Conservation (phyloP, 2,329 filamentous ascomycete species). For the Verticillium isaacii region DNA sequence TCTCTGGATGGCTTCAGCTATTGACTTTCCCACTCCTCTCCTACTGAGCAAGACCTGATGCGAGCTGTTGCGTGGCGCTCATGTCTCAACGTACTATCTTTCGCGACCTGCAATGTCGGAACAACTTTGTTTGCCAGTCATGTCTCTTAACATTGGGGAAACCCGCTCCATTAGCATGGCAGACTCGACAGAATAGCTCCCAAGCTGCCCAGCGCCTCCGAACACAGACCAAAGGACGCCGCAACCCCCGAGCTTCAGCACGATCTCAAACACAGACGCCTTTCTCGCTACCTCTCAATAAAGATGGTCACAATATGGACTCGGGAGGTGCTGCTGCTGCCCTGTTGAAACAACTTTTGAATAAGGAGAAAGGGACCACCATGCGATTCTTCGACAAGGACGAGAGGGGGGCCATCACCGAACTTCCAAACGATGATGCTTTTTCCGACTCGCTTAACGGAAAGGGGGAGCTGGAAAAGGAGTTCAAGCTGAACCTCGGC, state of each 20-base stretch:
- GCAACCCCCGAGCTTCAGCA: conserved; percentile 11
- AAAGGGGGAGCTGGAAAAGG: conserved; percentile 20
- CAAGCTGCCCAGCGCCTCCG: conserved; percentile 11
- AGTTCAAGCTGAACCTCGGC: conserved; percentile 17
- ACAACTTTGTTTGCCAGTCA: conserved; percentile 30
- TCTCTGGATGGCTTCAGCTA: conserved; percentile 3
- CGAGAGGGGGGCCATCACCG: conserved; percentile 28
- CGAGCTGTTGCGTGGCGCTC: conserved; percentile 1
- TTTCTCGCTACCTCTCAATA: background rate
- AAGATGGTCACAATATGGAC: background rate
- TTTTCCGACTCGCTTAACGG: conserved; percentile 33
- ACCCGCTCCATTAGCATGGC: conserved; percentile 19
- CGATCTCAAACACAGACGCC: conserved; percentile 1
- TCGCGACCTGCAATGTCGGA: conserved; percentile 27
- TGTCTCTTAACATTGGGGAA: conserved; percentile 27
- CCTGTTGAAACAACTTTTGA: conserved; percentile 16
- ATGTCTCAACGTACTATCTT: conserved; percentile 19
- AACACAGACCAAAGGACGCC: conserved; percentile 6
- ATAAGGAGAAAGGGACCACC: conserved; percentile 12
- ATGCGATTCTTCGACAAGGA: conserved; percentile 47
- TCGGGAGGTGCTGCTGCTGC: conserved; percentile 5
- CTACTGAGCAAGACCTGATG: conserved; percentile 1
- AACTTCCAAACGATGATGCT: conserved; percentile 32
- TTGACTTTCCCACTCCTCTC: background rate
- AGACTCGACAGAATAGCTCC: conserved; percentile 26